Evolutionary conservation across 305 asterid species (phyloP).

Genomic region (Solanum aculeatissimum): DNA sequence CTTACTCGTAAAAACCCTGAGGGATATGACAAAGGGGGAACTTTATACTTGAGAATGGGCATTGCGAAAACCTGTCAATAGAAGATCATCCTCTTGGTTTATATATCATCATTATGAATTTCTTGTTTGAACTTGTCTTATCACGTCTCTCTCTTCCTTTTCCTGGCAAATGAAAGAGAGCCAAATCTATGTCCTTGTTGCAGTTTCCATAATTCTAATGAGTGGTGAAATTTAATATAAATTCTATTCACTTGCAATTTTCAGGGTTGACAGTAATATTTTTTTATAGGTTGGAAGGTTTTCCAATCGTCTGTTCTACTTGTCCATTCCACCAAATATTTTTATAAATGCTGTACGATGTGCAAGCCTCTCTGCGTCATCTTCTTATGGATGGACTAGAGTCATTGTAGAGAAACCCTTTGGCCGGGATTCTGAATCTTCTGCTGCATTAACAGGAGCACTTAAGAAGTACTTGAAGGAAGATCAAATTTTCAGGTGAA

Average conservation of each 20-base stretch:
- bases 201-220: background rate
- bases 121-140: background rate
- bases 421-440: slow-evolving; percentile 93
- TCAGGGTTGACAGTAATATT: background rate
- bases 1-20: no score
- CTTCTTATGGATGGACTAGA: slow-evolving; percentile 85
- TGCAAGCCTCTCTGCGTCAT: slow-evolving; percentile 81
- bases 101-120: background rate
- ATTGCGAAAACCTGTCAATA: background rate
- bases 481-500: slow-evolving; percentile 87
- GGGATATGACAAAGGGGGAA: background rate
- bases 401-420: slow-evolving; percentile 98
- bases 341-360: slow-evolving; percentile 78
- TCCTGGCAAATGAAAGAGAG: background rate
- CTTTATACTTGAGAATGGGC: background rate
- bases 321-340: slow-evolving; percentile 94
- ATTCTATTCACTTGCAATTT: background rate
- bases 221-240: background rate
- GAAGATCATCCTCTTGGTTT: background rate
- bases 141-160: background rate
- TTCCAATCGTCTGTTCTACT: slow-evolving; percentile 77
- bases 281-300: slow-evolving; percentile 62
- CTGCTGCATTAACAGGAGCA: slow-evolving; percentile 79
- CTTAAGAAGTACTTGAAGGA: slow-evolving; percentile 78
- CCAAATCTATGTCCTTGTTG: background rate